These are phyloP conservation scores for Fragaria ananassa DNA, from an alignment of 306 rosid species.

Conservation along the genomic window DNA sequence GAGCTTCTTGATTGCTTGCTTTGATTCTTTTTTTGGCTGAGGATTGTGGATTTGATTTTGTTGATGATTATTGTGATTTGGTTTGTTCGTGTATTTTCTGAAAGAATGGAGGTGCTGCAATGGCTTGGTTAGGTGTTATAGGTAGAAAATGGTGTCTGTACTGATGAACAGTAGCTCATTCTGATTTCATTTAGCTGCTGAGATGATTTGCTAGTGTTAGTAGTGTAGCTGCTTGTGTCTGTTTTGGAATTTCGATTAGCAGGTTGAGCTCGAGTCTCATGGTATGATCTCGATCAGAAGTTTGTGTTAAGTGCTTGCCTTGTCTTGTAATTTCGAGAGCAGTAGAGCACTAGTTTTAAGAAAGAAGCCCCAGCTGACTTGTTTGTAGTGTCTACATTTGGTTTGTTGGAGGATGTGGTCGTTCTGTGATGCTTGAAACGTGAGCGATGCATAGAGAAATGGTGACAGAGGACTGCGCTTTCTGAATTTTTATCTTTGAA, in stretches of 20 bases:
- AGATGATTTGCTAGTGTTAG: too few species aligned
- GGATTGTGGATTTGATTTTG: background rate
- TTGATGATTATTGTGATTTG: background rate
- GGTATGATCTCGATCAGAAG: background rate
- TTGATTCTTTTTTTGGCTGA: background rate
- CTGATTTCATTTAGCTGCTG: too few species aligned
- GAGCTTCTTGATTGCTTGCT: background rate
- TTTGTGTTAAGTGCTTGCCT: background rate
- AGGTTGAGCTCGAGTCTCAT: background rate
- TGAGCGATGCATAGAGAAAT: background rate
- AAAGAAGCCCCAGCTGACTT: too few species aligned
- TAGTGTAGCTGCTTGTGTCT: too few species aligned
- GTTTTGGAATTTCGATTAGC: background rate
- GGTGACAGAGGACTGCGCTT: background rate
- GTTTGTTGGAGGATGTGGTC: too few species aligned
- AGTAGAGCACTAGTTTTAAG: too few species aligned
- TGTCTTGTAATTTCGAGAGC: too few species aligned
- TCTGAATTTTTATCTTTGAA: background rate
- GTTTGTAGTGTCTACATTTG: too few species aligned
- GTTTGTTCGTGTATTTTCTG: background rate
- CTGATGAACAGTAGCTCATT: background rate
- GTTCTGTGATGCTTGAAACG: too few species aligned
- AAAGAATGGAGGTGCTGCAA: background rate
- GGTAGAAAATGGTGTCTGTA: background rate
- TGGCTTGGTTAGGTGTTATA: background rate